phyloP scores from a whole-genome alignment of 768 basidiomycete species.

The Kwoniella bestiolae region DNA sequence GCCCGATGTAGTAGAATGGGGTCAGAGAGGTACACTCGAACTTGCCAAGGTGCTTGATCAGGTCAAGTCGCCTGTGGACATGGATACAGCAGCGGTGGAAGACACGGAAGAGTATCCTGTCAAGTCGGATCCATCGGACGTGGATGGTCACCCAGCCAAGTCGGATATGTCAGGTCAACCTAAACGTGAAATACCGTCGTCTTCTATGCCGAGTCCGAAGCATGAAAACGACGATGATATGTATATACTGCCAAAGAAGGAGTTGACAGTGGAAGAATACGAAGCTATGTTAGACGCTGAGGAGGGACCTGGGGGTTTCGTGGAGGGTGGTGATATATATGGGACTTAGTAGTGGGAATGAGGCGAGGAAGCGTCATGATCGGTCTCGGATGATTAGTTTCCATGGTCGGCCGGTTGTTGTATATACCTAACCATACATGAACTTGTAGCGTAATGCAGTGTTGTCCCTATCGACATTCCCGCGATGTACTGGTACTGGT shows the following conservation, averaged over 20 bases:
- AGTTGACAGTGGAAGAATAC: slow-evolving; percentile 41
- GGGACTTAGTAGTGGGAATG: no score
- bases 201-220: slow-evolving; percentile 3
- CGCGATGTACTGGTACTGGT: background rate
- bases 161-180: no score
- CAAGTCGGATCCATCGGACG: background rate
- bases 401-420: no score
- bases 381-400: no score
- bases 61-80: slow-evolving; percentile 35
- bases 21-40: slow-evolving; percentile 73
- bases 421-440: no score
- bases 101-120: slow-evolving; percentile 9
- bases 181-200: background rate
- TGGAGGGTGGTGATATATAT: slow-evolving; percentile 41
- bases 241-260: slow-evolving; percentile 11
- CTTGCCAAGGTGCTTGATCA: slow-evolving; percentile 70
- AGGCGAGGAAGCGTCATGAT: no score
- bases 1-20: slow-evolving; percentile 81
- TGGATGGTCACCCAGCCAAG: no score
- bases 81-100: background rate
- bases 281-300: slow-evolving; percentile 48
- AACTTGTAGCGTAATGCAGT: background rate
- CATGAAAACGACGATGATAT: background rate
- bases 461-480: no score
- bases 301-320: slow-evolving; percentile 39